These are phyloP conservation scores for Trypanosoma melophagium DNA, from an alignment of 208 protist genomes.

Conservation along the genomic window DNA sequence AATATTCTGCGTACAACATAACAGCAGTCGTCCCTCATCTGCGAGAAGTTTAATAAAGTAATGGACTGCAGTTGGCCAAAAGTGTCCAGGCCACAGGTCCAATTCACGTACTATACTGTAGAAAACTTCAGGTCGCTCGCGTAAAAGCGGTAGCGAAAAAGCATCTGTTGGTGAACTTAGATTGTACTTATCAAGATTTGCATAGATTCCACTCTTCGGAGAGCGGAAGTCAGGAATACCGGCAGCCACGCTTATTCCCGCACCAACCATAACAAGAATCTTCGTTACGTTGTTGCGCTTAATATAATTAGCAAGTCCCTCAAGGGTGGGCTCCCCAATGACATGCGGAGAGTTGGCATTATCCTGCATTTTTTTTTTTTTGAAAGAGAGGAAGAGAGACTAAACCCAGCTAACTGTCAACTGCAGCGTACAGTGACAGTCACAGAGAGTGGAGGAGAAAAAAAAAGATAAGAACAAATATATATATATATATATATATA, in stretches of 20 bases:
- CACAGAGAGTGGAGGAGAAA: background rate
- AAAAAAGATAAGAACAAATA: constrained; percentile 1
- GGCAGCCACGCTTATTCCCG: constrained; percentile 89
- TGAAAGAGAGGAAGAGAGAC: background rate
- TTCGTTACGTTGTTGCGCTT: constrained; percentile 55
- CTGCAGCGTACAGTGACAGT: background rate
- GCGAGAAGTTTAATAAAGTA: constrained; percentile 92
- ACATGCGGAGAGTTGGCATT: constrained; percentile 32
- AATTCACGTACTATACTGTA: constrained; percentile 87
- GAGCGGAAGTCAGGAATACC: constrained; percentile 96
- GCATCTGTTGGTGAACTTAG: constrained; percentile 87
- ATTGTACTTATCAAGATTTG: constrained; percentile 86
- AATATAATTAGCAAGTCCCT: constrained; percentile 74
- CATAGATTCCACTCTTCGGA: constrained; percentile 90
- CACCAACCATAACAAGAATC: constrained; percentile 90
- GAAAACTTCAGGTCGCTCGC: constrained; percentile 87
- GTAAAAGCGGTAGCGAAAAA: constrained; percentile 91
- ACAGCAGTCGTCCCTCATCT: constrained; percentile 89
- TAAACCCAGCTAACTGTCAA: background rate
- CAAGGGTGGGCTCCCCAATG: constrained; percentile 47
- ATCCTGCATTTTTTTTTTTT: constrained; percentile 1
- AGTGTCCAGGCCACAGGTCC: constrained; percentile 82
- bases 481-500: constrained; percentile 9
- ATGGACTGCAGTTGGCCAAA: constrained; percentile 87
- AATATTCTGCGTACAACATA: constrained; percentile 97